A percentile compares a stretch with the other conserved stretches of the same genome.
Evolutionary conservation across 345 rosid genomes (phyloP).

Genomic region (Eucalyptus globulus): DNA sequence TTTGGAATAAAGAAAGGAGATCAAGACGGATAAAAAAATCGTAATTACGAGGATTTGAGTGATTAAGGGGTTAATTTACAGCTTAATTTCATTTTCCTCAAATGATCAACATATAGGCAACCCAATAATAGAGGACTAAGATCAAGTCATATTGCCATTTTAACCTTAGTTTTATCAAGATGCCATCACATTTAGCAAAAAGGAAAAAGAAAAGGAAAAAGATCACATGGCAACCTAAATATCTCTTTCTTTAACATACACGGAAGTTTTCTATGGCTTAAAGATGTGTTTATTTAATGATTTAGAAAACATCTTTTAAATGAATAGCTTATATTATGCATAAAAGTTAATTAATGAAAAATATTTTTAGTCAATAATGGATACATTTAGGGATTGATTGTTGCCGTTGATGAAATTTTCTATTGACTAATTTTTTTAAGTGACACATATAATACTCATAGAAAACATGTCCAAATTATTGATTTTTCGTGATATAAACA

Average conservation of each 20-base stretch:
- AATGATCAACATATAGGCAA: too few species aligned
- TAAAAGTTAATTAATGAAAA: background rate
- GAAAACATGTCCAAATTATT: background rate
- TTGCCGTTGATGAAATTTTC: too few species aligned
- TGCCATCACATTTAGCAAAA: background rate
- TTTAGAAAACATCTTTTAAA: too few species aligned
- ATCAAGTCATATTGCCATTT: background rate
- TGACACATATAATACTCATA: too few species aligned
- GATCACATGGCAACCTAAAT: rapidly evolving
- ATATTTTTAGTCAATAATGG: background rate
- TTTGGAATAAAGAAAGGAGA: background rate
- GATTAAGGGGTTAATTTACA: too few species aligned
- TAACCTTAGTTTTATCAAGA: background rate
- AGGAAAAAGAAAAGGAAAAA: too few species aligned
- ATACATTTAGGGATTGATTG: background rate
- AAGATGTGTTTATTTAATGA: too few species aligned
- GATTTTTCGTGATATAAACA: rapidly evolving
- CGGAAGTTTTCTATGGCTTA: too few species aligned
- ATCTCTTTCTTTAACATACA: too few species aligned
- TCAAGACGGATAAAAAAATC: rapidly evolving
- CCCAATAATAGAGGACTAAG: background rate
- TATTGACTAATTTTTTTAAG: too few species aligned
- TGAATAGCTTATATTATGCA: rapidly evolving
- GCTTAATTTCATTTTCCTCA: too few species aligned
- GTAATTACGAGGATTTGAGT: rapidly evolving